Percentiles rank a stretch among this genome's conserved stretches.
Conservation (phyloP, 345 rosid genomes). For the Linum usitatissimum region DNA sequence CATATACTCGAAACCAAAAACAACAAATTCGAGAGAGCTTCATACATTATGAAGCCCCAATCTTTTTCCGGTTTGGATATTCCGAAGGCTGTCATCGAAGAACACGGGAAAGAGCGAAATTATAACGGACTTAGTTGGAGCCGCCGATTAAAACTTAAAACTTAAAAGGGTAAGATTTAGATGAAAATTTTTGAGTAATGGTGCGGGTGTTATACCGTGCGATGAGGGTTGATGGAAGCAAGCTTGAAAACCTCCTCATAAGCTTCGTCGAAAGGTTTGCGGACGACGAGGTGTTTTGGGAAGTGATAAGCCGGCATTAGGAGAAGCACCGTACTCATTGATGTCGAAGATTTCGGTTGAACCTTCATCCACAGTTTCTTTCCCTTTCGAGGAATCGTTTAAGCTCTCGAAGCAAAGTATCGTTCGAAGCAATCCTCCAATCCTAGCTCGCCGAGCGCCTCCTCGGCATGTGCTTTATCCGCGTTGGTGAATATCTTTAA, state of each 20-base stretch:
- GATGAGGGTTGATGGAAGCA: conserved; percentile 1
- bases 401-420: conserved; percentile 4
- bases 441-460: conserved; percentile 1
- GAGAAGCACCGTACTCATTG: not conserved
- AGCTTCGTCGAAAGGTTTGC: conserved; percentile 8
- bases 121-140: not conserved
- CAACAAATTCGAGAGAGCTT: not conserved
- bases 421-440: conserved; percentile 12
- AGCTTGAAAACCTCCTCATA: not conserved
- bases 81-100: conserved; percentile 5
- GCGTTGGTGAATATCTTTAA: conserved; percentile 6
- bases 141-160: too few species aligned
- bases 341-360: conserved; percentile 1
- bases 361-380: not conserved
- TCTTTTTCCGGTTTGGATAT: not conserved
- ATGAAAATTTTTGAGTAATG: too few species aligned
- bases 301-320: not conserved
- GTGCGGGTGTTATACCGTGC: not conserved
- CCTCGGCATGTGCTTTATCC: not conserved
- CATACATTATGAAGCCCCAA: not conserved
- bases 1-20: not conserved
- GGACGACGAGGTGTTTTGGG: conserved; percentile 4
- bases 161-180: too few species aligned
- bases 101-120: not conserved
- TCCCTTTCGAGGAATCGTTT: conserved; percentile 3